phyloP scores from a whole-genome alignment of 495 filamentous ascomycete genomes.

The Aspergillus taichungensis region DNA sequence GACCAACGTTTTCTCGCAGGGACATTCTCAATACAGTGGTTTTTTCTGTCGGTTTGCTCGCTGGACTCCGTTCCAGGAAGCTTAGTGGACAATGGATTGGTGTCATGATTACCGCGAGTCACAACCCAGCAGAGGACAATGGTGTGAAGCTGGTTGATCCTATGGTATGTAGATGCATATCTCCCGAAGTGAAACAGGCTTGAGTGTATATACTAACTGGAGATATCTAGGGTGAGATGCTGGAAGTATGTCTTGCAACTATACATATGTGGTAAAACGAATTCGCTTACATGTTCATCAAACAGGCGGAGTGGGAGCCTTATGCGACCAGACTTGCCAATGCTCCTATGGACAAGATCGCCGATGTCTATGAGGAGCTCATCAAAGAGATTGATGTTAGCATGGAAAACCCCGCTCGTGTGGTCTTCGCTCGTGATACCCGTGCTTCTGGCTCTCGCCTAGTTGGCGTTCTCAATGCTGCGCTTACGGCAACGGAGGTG shows the following conservation, averaged over 20 bases:
- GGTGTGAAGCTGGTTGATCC: constrained; percentile 98
- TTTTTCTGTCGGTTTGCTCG: constrained; percentile 82
- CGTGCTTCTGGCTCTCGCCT: constrained; percentile 82
- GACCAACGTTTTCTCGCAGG: constrained; percentile 21
- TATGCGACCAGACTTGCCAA: constrained; percentile 86
- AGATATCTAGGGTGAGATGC: constrained; percentile 70
- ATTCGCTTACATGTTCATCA: constrained; percentile 5
- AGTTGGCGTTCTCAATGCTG: constrained; percentile 64
- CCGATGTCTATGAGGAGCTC: constrained; percentile 65
- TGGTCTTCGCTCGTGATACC: constrained; percentile 89
- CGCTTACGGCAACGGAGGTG: constrained; percentile 63
- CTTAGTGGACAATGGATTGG: constrained; percentile 84
- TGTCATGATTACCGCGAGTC: constrained; percentile 97
- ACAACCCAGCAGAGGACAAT: constrained; percentile 96
- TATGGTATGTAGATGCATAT: constrained; percentile 49
- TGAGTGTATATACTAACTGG: not conserved
- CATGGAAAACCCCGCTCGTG: constrained; percentile 56
- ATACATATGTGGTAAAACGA: not conserved
- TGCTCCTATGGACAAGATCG: constrained; percentile 61
- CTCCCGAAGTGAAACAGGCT: not conserved
- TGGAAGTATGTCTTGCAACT: constrained; percentile 51
- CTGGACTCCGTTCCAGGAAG: constrained; percentile 84
- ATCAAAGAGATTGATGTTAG: constrained; percentile 67
- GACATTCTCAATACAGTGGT: constrained; percentile 75
- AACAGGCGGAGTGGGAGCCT: constrained; percentile 71